phyloP scores from a whole-genome alignment of 805 yeast species.

The Tetrapisispora namnaoensis region DNA sequence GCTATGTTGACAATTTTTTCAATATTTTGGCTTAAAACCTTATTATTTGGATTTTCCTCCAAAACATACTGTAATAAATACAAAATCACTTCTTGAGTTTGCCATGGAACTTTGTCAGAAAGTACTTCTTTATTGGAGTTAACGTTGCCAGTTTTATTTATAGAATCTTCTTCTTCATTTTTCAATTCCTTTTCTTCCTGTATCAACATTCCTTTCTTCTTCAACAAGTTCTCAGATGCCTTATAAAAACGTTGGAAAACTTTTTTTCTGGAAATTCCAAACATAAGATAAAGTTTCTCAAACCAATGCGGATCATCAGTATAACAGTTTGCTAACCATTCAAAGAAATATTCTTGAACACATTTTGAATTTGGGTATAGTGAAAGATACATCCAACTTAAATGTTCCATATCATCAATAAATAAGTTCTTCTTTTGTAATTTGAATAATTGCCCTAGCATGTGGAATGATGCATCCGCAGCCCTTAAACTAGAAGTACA shows the following conservation, averaged over 20 bases:
- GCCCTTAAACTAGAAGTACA: conserved; percentile 34
- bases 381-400: conserved; percentile 53
- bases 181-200: conserved; percentile 29
- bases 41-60: conserved; percentile 3
- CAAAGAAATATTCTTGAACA: conserved; percentile 37
- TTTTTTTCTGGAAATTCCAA: conserved; percentile 35
- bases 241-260: conserved; percentile 35
- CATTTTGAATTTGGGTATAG: conserved; percentile 35
- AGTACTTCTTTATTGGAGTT: background rate
- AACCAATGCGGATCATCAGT: conserved; percentile 44
- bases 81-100: conserved; percentile 32
- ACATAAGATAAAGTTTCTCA: conserved; percentile 41
- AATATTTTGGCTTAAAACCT: conserved; percentile 30
- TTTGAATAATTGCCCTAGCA: conserved; percentile 51
- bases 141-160: conserved; percentile 15
- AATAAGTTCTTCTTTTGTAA: conserved; percentile 41
- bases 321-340: conserved; percentile 51
- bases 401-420: conserved; percentile 36
- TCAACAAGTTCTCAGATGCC: conserved; percentile 35
- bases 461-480: conserved; percentile 39
- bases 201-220: conserved; percentile 27
- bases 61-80: conserved; percentile 24
- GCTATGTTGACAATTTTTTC: conserved; percentile 68
- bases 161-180: conserved; percentile 41
- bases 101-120: conserved; percentile 33